phyloP scores from a whole-genome alignment of 768 basidiomycete species.

The Crepidotus variabilis region DNA sequence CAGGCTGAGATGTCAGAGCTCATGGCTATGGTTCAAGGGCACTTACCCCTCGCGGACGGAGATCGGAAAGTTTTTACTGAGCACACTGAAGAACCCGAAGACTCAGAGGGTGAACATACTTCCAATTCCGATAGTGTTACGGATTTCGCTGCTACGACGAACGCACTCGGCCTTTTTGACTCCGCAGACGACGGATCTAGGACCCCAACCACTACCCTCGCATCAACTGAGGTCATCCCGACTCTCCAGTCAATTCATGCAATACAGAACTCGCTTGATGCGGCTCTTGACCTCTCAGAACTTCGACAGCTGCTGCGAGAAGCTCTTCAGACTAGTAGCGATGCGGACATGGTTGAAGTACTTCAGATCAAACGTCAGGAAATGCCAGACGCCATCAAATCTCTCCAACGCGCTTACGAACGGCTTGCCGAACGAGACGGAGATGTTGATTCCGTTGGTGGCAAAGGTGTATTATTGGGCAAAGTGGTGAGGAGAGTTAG shows the following conservation, averaged over 20 bases:
- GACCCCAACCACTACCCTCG: background rate
- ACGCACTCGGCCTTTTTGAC: slow-evolving; percentile 19
- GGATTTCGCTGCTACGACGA: slow-evolving; percentile 16
- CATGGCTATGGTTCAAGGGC: slow-evolving; percentile 17
- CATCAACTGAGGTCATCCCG: slow-evolving; percentile 14
- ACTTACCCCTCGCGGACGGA: slow-evolving; percentile 1
- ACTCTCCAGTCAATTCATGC: slow-evolving; percentile 20
- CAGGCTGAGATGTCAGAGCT: slow-evolving; percentile 37
- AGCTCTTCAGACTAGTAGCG: slow-evolving; percentile 54
- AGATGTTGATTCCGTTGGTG: slow-evolving; percentile 1
- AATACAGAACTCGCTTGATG: slow-evolving; percentile 37
- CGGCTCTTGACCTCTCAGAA: slow-evolving; percentile 47
- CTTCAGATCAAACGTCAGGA: slow-evolving; percentile 62
- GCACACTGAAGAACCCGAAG: slow-evolving; percentile 4
- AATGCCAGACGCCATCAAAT: slow-evolving; percentile 80
- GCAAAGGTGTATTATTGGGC: slow-evolving; percentile 14
- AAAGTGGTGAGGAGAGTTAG: slow-evolving; percentile 17
- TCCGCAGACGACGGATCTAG: slow-evolving; percentile 1
- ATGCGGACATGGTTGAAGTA: slow-evolving; percentile 59
- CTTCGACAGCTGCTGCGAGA: slow-evolving; percentile 55
- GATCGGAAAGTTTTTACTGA: slow-evolving; percentile 11
- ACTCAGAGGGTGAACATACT: slow-evolving; percentile 3
- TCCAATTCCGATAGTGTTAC: slow-evolving; percentile 12
- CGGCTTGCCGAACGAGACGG: slow-evolving; percentile 16
- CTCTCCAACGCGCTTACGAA: slow-evolving; percentile 55